Evolutionary conservation across 345 rosid species (phyloP).

Genomic region (Brassica incana): DNA sequence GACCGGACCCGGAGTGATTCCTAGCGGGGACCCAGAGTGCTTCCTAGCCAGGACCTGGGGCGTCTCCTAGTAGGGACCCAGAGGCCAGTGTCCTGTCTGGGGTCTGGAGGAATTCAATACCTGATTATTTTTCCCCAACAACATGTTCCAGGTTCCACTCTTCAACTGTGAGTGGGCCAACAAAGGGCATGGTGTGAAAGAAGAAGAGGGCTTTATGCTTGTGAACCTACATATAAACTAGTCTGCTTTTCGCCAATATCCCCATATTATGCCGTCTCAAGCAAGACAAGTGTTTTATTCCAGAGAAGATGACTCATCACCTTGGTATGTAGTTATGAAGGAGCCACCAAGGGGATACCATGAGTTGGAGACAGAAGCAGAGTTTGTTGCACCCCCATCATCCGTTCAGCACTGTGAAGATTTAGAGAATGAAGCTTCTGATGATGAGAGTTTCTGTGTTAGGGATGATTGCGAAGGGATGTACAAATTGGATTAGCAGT

Average conservation of each 20-base stretch:
- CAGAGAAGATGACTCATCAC: not conserved
- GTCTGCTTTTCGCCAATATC: not conserved
- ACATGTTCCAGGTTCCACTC: too few relatives aligned
- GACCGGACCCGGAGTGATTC: too few relatives aligned
- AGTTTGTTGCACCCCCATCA: not conserved
- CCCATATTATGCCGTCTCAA: not conserved
- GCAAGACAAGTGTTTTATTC: not conserved
- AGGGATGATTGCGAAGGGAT: conserved; percentile 1
- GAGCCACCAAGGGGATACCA: not conserved
- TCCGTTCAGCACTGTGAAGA: not conserved
- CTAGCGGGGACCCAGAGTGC: too few relatives aligned
- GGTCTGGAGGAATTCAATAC: too few relatives aligned
- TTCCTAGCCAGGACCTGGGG: too few relatives aligned
- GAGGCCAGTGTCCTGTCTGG: too few relatives aligned
- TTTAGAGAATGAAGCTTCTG: not conserved
- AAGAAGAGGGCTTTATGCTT: not conserved
- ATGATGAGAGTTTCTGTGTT: not conserved
- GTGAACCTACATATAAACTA: not conserved
- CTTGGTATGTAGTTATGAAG: not conserved
- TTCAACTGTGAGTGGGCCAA: too few relatives aligned
- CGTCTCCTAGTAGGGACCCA: too few relatives aligned
- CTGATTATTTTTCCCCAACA: too few relatives aligned
- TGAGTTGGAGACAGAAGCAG: not conserved
- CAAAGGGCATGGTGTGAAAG: not conserved
- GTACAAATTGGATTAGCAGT: not conserved